These are phyloP conservation scores for Chamaecyparis obtusa DNA, from an alignment of 75 land plant genomes.

Conservation along the genomic window DNA sequence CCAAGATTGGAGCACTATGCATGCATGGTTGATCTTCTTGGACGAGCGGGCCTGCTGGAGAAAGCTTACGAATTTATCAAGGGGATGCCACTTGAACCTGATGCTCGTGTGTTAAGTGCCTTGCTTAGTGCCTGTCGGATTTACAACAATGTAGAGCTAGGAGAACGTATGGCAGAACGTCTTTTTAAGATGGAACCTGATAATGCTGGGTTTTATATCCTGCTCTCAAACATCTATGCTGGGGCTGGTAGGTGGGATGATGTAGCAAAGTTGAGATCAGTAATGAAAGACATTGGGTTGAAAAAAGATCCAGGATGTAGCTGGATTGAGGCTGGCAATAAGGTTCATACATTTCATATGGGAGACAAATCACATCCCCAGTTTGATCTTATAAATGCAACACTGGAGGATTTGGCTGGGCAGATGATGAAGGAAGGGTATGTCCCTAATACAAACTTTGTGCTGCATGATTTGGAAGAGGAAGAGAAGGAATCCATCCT, in stretches of 20 bases:
- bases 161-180: conserved; percentile 11
- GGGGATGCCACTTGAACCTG: conserved; percentile 17
- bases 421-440: conserved; percentile 12
- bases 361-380: conserved; percentile 15
- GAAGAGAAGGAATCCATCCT: conserved; percentile 18
- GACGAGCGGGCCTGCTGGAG: conserved; percentile 15
- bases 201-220: background rate
- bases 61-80: conserved; percentile 9
- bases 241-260: conserved; percentile 33
- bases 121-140: conserved; percentile 15
- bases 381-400: background rate
- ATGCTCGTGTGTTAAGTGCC: conserved; percentile 12
- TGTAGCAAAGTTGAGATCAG: conserved; percentile 13
- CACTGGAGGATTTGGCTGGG: conserved; percentile 2
- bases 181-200: conserved; percentile 15
- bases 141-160: conserved; percentile 13
- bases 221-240: conserved; percentile 19
- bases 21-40: conserved; percentile 19
- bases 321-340: conserved; percentile 20
- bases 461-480: conserved; percentile 7
- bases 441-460: conserved; percentile 13
- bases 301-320: conserved; percentile 20
- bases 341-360: conserved; percentile 18
- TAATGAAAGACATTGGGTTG: conserved; percentile 21
- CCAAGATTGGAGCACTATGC: conserved; percentile 22